Conservation (phyloP, 306 rosid genomes). For the Boehmeria nivea region DNA sequence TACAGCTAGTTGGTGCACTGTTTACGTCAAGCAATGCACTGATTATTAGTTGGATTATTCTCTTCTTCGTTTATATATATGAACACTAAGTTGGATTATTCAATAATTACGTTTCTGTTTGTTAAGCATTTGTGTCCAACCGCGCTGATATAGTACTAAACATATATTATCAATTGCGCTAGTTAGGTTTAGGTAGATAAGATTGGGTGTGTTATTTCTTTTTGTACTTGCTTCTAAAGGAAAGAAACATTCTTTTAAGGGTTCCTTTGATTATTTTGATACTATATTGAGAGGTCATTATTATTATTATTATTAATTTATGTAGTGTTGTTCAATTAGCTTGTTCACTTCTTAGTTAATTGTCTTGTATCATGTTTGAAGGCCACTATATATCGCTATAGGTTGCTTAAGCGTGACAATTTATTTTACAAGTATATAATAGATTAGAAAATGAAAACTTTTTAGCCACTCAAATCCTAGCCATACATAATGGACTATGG, state of each 20-base stretch:
- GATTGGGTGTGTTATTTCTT: background rate
- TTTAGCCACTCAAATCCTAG: no score
- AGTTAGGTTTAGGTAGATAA: constrained; percentile 2
- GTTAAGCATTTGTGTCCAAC: background rate
- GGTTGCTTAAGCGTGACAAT: no score
- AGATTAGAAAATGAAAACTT: no score
- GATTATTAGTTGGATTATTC: background rate
- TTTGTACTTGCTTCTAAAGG: background rate
- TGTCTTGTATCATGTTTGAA: no score
- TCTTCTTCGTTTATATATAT: background rate
- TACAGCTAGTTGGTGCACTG: background rate
- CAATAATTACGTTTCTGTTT: background rate
- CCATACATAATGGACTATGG: no score
- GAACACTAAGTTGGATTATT: background rate
- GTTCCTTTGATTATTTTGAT: no score
- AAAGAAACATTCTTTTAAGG: no score
- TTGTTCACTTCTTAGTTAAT: background rate
- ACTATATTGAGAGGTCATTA: no score
- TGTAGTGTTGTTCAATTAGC: background rate
- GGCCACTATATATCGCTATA: background rate
- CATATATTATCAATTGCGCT: background rate
- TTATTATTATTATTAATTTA: no score
- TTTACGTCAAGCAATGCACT: background rate
- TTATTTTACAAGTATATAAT: no score
- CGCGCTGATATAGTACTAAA: no score